Base-by-base conservation (phyloP, 2,329 filamentous ascomycete species). In the Colletotrichum chrysophilum region DNA sequence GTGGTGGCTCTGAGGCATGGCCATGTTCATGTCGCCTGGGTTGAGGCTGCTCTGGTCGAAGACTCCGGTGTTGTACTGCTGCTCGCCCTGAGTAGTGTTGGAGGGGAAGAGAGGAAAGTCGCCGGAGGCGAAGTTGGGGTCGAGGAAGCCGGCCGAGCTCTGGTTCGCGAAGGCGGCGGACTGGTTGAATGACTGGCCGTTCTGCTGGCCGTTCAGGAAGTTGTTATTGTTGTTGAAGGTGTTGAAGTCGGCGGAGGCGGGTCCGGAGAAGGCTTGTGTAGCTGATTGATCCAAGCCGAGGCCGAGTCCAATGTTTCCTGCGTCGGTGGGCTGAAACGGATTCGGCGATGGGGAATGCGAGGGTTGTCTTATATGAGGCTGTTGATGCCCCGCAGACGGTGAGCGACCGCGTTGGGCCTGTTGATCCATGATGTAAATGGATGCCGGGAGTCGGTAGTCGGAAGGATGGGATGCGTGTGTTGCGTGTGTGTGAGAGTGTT, bases 101-200 rank as follows among this genome's bases (percentile, higher is more conserved):
- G 88, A 82, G 5, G 92, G 89, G 80, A 94, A 95, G 79, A 94
- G 88, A 66, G 91, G 90, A 82, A 93, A 93, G 84, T 94, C 92
- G 76, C 85, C 85, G 80, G 87, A 85, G 81, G 85, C 85, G 77
- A 91, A 90, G 77, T 88, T 89, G 21, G 89, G 82, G 56, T 87
- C 85, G 56, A 93, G 81, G 78, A 88, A 91, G 79, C 81, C 81
- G 69, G 78, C 76, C 88, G 87, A 55, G 84, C 7, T 79, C 77
- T 88, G 86, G 43, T 61, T 76, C 14, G 83, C 85, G 80, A 87
- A 88, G 73, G 85, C 72, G 78, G 86, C 78, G 66, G 83, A 74
- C 76, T 84, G 85, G 21, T 83, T 80, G 78, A 85, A 88, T 75
- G 81, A 83, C 82, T 76, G 85, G 76, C 80, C 79, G 79, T 86